These are phyloP conservation scores for Clarireedia homoeocarpa DNA, from an alignment of 2,329 filamentous ascomycete genomes.

Conservation along the genomic window DNA sequence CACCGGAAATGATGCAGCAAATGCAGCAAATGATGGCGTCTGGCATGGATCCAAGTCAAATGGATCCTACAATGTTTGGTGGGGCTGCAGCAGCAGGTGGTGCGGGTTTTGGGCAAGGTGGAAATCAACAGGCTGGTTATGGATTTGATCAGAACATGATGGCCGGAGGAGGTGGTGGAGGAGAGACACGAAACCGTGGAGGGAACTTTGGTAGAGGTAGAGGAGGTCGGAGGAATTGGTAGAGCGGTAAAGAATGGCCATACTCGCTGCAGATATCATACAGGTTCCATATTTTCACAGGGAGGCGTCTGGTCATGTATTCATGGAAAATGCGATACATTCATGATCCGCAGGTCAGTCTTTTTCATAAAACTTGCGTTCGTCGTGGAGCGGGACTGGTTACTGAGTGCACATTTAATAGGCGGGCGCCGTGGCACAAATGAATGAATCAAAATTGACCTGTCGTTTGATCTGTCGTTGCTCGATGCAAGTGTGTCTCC, in stretches of 20 bases:
- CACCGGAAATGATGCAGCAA: conserved; percentile 59
- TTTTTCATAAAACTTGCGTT: too few relatives aligned
- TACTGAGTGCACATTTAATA: too few relatives aligned
- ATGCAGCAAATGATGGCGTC: conserved; percentile 63
- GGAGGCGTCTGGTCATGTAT: too few relatives aligned
- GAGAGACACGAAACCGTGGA: conserved; percentile 23
- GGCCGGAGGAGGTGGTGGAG: conserved; percentile 18
- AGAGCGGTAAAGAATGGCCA: not conserved
- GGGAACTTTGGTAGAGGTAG: conserved; percentile 28
- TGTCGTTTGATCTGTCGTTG: too few relatives aligned
- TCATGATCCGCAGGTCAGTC: too few relatives aligned
- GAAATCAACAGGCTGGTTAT: conserved; percentile 30
- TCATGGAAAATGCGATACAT: too few relatives aligned
- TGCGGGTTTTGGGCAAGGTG: conserved; percentile 34
- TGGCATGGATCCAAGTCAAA: conserved; percentile 58
- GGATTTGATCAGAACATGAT: conserved; percentile 26
- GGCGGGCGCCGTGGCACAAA: too few relatives aligned
- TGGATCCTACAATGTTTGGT: conserved; percentile 58
- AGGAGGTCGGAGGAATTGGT: conserved; percentile 25
- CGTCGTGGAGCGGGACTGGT: too few relatives aligned
- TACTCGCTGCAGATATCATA: too few relatives aligned
- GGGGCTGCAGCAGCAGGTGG: conserved; percentile 42
- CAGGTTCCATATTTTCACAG: too few relatives aligned
- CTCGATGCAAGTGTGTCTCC: too few relatives aligned
- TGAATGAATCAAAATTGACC: too few relatives aligned